Percentiles rank a stretch among this genome's conserved stretches.
Conservation (phyloP, 371 early-diverging fungal genomes). For the Haplosporangium sp. region DNA sequence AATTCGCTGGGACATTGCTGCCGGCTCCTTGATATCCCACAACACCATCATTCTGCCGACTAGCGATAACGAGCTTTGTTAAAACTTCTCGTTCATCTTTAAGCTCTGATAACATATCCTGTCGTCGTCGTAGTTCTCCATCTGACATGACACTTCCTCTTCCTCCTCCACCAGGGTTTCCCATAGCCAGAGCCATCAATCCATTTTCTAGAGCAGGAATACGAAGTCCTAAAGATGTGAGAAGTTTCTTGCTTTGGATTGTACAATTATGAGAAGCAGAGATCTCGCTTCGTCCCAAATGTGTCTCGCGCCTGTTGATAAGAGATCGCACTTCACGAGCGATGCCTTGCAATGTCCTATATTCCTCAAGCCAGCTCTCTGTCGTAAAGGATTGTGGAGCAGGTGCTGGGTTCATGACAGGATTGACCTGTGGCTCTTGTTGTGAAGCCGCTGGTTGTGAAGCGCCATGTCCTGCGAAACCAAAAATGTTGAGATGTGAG, state of each 20-base stretch:
- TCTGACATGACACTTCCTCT: constrained; percentile 63
- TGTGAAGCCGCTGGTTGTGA: background rate
- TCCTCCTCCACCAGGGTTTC: constrained; percentile 51
- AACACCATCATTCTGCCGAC: constrained; percentile 61
- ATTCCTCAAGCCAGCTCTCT: constrained; percentile 90
- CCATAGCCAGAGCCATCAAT: constrained; percentile 63
- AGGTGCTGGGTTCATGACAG: constrained; percentile 19
- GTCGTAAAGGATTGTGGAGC: constrained; percentile 66
- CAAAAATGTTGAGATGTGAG: constrained; percentile 50
- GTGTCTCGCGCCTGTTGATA: constrained; percentile 76
- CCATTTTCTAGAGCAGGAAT: constrained; percentile 69
- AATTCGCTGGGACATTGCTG: constrained; percentile 55
- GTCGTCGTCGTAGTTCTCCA: constrained; percentile 79
- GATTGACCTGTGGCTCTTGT: constrained; percentile 4
- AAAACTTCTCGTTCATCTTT: constrained; percentile 79
- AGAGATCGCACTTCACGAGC: constrained; percentile 79
- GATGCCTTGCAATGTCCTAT: constrained; percentile 66
- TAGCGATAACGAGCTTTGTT: constrained; percentile 61
- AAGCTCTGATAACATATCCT: constrained; percentile 79
- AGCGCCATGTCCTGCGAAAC: constrained; percentile 20
- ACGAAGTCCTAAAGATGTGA: constrained; percentile 61
- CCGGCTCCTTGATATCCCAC: constrained; percentile 54
- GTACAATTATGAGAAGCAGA: constrained; percentile 79
- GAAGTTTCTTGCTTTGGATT: constrained; percentile 80
- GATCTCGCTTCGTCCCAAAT: constrained; percentile 77